These are phyloP conservation scores for Cyberlindnera petersonii DNA, from an alignment of 805 yeast species.

Conservation along the genomic window DNA sequence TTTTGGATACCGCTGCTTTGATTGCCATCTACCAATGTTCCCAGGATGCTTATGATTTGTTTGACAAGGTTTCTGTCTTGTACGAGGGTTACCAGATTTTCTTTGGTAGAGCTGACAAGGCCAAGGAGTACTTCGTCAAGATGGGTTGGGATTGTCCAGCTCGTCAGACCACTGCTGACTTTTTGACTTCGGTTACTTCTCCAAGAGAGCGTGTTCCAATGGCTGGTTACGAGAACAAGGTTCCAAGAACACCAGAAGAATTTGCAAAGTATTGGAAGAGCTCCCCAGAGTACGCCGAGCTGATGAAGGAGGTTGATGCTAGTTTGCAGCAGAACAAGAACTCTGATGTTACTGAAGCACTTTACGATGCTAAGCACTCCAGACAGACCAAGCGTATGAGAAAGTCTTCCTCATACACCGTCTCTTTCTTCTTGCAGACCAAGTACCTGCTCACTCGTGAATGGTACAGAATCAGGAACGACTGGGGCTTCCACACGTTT, in stretches of 20 bases:
- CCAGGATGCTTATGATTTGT: constrained; percentile 51
- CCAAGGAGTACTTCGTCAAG: constrained; percentile 44
- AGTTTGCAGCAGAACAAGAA: constrained; percentile 2
- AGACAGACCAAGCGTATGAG: constrained; percentile 47
- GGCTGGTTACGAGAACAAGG: constrained; percentile 42
- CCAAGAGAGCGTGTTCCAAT: constrained; percentile 45
- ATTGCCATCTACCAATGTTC: constrained; percentile 60
- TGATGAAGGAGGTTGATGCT: constrained; percentile 12
- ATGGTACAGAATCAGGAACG: constrained; percentile 45
- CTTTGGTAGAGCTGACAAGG: constrained; percentile 44
- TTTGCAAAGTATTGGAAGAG: constrained; percentile 48
- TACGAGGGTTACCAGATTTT: constrained; percentile 56
- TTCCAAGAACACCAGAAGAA: constrained; percentile 51
- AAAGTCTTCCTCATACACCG: constrained; percentile 49
- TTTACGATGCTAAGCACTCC: constrained; percentile 45
- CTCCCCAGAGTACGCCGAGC: constrained; percentile 37
- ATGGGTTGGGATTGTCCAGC: constrained; percentile 57
- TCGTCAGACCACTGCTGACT: constrained; percentile 59
- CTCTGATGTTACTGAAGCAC: constrained; percentile 36
- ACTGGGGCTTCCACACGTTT: constrained; percentile 42
- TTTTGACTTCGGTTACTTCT: constrained; percentile 51
- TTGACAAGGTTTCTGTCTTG: constrained; percentile 49
- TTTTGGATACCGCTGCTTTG: constrained; percentile 48
- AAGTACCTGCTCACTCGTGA: constrained; percentile 44
- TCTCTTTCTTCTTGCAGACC: constrained; percentile 50